Percentiles rank a stretch among this genome's conserved stretches.
Conservation (phyloP, 495 filamentous ascomycete genomes). For the Aspergillus nanangensis region DNA sequence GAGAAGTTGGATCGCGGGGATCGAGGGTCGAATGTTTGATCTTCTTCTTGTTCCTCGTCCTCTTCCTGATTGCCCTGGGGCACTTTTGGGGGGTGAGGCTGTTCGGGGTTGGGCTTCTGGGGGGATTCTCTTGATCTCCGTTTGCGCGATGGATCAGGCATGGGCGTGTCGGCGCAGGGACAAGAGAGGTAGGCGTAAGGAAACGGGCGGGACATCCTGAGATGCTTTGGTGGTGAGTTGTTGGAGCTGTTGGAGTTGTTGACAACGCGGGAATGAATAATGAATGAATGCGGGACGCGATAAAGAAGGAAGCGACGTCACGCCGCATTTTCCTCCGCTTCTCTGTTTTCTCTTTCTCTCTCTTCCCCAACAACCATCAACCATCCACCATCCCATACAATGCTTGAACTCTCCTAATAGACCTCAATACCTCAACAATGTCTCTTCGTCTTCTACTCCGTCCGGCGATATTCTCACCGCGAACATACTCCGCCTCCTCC, state of each 20-base stretch:
- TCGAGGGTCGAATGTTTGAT: constrained; percentile 79
- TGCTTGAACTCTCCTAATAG: background rate
- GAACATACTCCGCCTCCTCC: constrained; percentile 9
- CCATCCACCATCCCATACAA: background rate
- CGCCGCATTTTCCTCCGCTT: background rate
- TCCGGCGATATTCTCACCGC: too few relatives aligned
- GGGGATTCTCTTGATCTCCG: constrained; percentile 37
- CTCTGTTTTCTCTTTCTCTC: background rate
- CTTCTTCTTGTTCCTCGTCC: constrained; percentile 62
- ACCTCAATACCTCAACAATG: constrained; percentile 13
- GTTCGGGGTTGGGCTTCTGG: too few relatives aligned
- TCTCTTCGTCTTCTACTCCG: constrained; percentile 25
- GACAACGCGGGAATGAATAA: background rate
- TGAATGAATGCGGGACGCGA: background rate
- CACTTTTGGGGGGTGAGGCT: too few relatives aligned
- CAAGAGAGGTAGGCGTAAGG: constrained; percentile 93
- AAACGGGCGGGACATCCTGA: constrained; percentile 65
- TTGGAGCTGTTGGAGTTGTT: background rate
- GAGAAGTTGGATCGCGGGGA: constrained; percentile 81
- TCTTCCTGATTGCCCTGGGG: constrained; percentile 21
- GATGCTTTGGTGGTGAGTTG: background rate
- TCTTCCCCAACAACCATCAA: background rate
- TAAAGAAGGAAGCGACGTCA: background rate
- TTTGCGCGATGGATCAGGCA: constrained; percentile 33
- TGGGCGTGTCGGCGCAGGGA: constrained; percentile 68